A percentile compares a stretch with the other conserved stretches of the same genome.
Conservation (phyloP, 495 filamentous ascomycete species). For the Halenospora varia region DNA sequence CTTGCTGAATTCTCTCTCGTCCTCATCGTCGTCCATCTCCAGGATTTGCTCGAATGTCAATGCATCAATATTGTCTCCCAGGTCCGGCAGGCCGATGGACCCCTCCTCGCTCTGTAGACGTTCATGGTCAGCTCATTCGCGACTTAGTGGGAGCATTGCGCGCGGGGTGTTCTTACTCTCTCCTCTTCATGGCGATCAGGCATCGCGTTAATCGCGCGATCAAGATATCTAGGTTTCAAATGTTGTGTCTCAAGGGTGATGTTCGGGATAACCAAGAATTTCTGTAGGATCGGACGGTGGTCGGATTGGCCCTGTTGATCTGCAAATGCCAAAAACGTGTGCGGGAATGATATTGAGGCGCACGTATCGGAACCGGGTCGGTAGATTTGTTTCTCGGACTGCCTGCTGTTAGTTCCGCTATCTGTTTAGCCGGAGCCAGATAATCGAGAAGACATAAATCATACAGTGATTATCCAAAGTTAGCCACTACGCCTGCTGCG, state of each 20-base stretch:
- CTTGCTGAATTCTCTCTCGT: constrained; percentile 46
- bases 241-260: not conserved
- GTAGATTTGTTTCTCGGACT: too few relatives aligned
- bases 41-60: constrained; percentile 89
- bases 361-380: constrained; percentile 32
- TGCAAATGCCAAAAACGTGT: not conserved
- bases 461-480: too few relatives aligned
- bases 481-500: too few relatives aligned
- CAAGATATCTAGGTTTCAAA: not conserved
- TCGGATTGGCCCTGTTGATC: not conserved
- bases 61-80: constrained; percentile 70
- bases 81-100: constrained; percentile 30
- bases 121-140: not conserved
- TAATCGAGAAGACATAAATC: too few relatives aligned
- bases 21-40: constrained; percentile 30
- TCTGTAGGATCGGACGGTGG: not conserved
- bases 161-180: constrained; percentile 10
- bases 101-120: constrained; percentile 23
- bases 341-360: constrained; percentile 5
- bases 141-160: not conserved
- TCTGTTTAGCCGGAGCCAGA: too few relatives aligned
- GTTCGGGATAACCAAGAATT: not conserved
- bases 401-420: too few relatives aligned
- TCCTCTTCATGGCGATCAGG: constrained; percentile 23
- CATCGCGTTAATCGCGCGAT: constrained; percentile 8